Conservation (phyloP, 208 protist species). For the Wallacemonas rigidus region DNA sequence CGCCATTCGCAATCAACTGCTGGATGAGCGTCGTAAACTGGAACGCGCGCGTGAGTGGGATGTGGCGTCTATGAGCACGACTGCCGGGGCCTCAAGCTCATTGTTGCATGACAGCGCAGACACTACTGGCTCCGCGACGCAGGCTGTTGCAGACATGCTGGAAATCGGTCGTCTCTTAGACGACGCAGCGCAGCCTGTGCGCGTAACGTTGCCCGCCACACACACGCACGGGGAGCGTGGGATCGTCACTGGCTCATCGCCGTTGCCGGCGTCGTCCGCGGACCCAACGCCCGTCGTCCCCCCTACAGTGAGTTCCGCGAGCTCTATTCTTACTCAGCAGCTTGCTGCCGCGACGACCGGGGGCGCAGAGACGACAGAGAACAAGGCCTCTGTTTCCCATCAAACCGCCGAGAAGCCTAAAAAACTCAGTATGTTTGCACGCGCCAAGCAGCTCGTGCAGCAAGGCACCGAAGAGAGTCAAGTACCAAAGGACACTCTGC, state of each 20-base stretch:
- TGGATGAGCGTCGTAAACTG: constrained; percentile 29
- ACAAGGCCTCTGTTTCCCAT: neutral
- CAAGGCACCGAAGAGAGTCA: neutral
- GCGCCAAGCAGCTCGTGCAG: constrained; percentile 26
- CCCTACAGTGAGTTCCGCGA: neutral
- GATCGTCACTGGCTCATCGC: neutral
- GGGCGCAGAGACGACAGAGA: neutral
- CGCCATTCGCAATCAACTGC: constrained; percentile 29
- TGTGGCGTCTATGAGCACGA: neutral
- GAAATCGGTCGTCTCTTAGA: constrained; percentile 3
- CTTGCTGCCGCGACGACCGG: neutral
- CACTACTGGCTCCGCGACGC: neutral
- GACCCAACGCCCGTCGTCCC: neutral
- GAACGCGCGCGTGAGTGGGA: neutral
- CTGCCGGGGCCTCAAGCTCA: neutral
- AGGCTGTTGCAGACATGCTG: neutral
- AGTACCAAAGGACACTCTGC: neutral
- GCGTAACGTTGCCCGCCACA: neutral
- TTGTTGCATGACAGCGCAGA: no score
- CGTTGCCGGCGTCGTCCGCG: neutral
- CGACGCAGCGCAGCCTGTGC: neutral
- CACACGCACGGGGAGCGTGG: neutral
- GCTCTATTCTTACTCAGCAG: neutral
- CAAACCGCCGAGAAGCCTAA: neutral
- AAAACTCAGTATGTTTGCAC: constrained; percentile 38